Evolutionary conservation across 2,329 filamentous ascomycete species (phyloP), one percentile per base, ranked within the genome.

Genomic region (Gnomoniopsis sp.): DNA sequence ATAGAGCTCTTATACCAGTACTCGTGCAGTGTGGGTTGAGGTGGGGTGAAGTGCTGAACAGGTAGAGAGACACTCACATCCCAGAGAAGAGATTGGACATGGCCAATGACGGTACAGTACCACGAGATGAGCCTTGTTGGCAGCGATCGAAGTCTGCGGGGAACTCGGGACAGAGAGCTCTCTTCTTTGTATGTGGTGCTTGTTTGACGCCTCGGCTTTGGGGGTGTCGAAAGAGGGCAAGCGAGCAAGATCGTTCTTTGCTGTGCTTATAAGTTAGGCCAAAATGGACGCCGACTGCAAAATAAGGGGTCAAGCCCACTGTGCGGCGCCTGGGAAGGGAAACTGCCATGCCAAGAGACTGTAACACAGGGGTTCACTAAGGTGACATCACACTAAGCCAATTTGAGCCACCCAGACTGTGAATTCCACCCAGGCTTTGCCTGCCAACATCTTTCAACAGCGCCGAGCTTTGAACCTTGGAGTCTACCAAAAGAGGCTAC

Each of bases 31-130:
- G 41, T 38, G 8, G 26, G 26, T 4, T 30, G 26, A 30, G 26
- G 26, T 30, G 26, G 26, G 26, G 26, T 4, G 47, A 30, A 53
- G 34, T 30, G 50, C 55, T 57, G 36, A 6, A 55, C 47, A 30
- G 47, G 41, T 34, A 30, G 8, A 30, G 26, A 30, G 26, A 47
- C 62, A 82, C 82, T 81, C 76, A 85, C 82, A 85, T 84, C 73
- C 82, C 81, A 68, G 81, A 84, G 70, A 85, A 84, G 67, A 85
- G 74, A 74, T 83, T 84, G 66, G 82, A 84, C 81, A 84, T 85
- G 70, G 67, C 65, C 38, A 63, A 64, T 63, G 61, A 64, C 49
- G 55, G 53, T 23, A 52, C 17, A 22, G 48, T 14, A 22, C 17
- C 8, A 19, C 23, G 14, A 23, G 33, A 30, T 19, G 19, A 51